These are phyloP conservation scores for Coemansia biformis DNA, from an alignment of 192 early-diverging fungal species.

Conservation along the genomic window DNA sequence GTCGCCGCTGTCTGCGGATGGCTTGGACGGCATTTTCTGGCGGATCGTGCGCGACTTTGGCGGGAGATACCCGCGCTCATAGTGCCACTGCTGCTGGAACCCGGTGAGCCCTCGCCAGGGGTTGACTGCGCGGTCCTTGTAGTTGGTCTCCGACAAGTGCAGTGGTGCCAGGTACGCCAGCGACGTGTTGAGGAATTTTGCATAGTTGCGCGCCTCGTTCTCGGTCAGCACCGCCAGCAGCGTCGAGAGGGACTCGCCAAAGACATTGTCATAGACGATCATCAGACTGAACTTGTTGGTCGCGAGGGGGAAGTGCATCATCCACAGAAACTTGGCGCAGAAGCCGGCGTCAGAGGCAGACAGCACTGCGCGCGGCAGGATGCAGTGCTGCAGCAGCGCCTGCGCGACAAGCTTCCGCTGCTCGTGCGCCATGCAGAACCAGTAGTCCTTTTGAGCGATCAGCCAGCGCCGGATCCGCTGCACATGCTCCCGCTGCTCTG, in stretches of 20 bases:
- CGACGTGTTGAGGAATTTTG: conserved; percentile 31
- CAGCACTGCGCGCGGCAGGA: conserved; percentile 36
- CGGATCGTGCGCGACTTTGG: conserved; percentile 37
- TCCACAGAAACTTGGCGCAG: conserved; percentile 46
- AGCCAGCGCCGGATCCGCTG: conserved; percentile 42
- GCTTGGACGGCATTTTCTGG: conserved; percentile 10
- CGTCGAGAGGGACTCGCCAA: conserved; percentile 28
- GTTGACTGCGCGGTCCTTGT: conserved; percentile 40
- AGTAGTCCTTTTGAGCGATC: conserved; percentile 48
- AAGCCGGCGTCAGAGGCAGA: conserved; percentile 45
- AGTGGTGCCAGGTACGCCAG: conserved; percentile 33
- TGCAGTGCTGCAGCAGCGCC: conserved; percentile 42
- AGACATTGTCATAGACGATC: conserved; percentile 40
- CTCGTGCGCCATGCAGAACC: conserved; percentile 46
- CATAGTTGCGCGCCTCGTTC: conserved; percentile 42
- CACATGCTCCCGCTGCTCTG: conserved; percentile 35
- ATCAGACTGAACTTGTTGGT: conserved; percentile 50
- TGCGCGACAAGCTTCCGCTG: conserved; percentile 27
- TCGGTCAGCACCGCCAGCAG: conserved; percentile 37
- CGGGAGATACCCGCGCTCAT: conserved; percentile 43
- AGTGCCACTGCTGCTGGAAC: conserved; percentile 33
- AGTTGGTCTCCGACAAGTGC: conserved; percentile 17
- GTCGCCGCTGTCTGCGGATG: conserved; percentile 17
- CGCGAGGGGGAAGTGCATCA: conserved; percentile 47
- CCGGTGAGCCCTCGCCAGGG: conserved; percentile 40